Base-by-base conservation (phyloP, 1,139 yeast species). In the Pichia sp. region DNA sequence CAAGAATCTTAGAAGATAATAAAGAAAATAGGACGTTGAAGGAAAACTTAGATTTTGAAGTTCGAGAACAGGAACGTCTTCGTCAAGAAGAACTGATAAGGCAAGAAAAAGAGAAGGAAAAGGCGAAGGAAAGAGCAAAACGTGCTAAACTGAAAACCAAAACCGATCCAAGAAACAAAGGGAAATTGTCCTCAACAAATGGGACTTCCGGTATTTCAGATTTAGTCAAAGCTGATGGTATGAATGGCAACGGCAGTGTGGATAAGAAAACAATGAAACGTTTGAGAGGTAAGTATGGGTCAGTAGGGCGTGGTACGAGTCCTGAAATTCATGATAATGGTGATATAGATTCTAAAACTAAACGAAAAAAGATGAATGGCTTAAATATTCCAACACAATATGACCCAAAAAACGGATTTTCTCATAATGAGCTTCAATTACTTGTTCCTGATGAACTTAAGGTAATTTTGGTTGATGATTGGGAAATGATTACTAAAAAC, bases 401-500 rank as follows among this genome's bases (percentile, higher is more conserved):
- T 30, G 44, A 46, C 23, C 40, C 46, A 4, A 36, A 34, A 25
- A 43, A 12, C 9, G 49, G 51, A 2, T 46, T 46, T 20, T 42
- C 47, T 4, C 43, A 42, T 31, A 32, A 41, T 30, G 50, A 46
- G 39, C 41, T 48, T 11, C 60, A 64, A 37, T 54, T 83, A 11
- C 66, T 67, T 4, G 72, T 85, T 18, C 84, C 91, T 1, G 77
- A 78, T 42, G 64, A 69, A 33, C 67, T 91, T 45, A 88, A 86
- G 59, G 69, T 82, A 4, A 54, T 79, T 6, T 64, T 91, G 34
- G 94, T 89, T 2, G 89, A 86, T 56, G 97, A 91, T 64, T 91
- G 97, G 97, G 96, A 89, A 59, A 71, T 69, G 51, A 72, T 89
- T 37, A 86, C 97, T 2, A 84, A 84, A 54, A 84, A 84, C 49